Conservation (phyloP, 2,329 filamentous ascomycete genomes). For the Graphilbum fragrans region DNA sequence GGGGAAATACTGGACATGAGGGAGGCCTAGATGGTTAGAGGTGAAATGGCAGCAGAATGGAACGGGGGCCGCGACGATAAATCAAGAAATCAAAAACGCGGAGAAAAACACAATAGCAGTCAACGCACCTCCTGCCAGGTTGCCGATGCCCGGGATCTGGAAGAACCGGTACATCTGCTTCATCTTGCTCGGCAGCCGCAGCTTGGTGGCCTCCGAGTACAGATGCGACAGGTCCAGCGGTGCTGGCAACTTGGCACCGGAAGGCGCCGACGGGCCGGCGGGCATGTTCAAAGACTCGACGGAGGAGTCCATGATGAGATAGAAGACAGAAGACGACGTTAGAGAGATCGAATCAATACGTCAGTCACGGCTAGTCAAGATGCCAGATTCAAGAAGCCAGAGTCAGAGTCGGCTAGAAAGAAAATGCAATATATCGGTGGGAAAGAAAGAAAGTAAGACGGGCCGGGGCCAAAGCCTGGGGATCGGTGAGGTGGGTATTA, state of each 20-base stretch:
- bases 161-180: slow-evolving; percentile 87
- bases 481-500: too few species aligned
- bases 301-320: not conserved
- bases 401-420: too few species aligned
- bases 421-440: too few species aligned
- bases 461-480: too few species aligned
- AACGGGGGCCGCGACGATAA: not conserved
- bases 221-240: slow-evolving; percentile 73
- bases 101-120: not conserved
- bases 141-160: slow-evolving; percentile 46
- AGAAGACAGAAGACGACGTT: too few species aligned
- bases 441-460: too few species aligned
- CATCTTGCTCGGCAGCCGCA: slow-evolving; percentile 51
- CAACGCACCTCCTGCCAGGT: slow-evolving; percentile 47
- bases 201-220: slow-evolving; percentile 57
- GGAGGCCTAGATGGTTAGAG: slow-evolving; percentile 46
- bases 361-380: too few species aligned
- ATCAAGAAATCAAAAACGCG: too few species aligned
- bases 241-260: slow-evolving; percentile 15
- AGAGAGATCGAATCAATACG: too few species aligned
- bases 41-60: not conserved
- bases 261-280: not conserved
- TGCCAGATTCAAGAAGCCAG: too few species aligned
- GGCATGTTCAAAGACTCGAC: not conserved
- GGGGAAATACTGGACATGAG: slow-evolving; percentile 72